These are phyloP conservation scores for Cucurbita argyrosperma DNA, from an alignment of 306 rosid species.

Conservation along the genomic window DNA sequence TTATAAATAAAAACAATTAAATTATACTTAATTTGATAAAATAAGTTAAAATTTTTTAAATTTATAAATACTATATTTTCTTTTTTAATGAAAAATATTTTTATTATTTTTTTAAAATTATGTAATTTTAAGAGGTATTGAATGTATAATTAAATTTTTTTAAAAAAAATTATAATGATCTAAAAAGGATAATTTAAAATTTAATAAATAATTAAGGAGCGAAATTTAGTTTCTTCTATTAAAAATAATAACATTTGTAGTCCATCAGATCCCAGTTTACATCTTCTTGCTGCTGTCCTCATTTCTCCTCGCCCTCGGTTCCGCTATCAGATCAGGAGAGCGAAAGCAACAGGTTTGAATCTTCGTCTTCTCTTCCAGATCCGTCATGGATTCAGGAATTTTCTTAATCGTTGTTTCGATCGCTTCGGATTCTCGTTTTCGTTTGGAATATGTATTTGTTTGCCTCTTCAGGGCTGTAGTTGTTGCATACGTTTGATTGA, in stretches of 20 bases:
- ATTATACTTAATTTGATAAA: no score
- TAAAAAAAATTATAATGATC: no score
- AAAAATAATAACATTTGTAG: not conserved
- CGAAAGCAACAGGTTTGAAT: not conserved
- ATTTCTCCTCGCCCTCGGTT: slow-evolving; percentile 16
- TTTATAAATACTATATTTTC: no score
- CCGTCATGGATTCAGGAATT: not conserved
- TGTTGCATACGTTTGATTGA: not conserved
- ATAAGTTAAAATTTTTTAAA: no score
- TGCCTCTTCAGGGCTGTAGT: not conserved
- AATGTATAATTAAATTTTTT: no score
- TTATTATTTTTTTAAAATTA: no score
- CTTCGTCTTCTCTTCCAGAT: not conserved
- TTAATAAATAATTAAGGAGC: not conserved
- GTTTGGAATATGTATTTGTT: not conserved
- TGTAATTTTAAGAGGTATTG: no score
- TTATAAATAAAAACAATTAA: no score
- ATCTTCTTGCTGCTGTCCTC: slow-evolving; percentile 11
- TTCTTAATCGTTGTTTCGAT: not conserved
- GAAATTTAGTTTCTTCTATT: not conserved
- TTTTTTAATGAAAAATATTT: no score
- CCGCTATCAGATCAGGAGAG: slow-evolving; percentile 37
- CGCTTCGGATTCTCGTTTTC: not conserved
- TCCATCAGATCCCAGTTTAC: slow-evolving; percentile 19
- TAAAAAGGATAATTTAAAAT: no score